Evolutionary conservation across 1,284 basidiomycete genomes (phyloP).

Genomic region (Marasmius tenuissimus): DNA sequence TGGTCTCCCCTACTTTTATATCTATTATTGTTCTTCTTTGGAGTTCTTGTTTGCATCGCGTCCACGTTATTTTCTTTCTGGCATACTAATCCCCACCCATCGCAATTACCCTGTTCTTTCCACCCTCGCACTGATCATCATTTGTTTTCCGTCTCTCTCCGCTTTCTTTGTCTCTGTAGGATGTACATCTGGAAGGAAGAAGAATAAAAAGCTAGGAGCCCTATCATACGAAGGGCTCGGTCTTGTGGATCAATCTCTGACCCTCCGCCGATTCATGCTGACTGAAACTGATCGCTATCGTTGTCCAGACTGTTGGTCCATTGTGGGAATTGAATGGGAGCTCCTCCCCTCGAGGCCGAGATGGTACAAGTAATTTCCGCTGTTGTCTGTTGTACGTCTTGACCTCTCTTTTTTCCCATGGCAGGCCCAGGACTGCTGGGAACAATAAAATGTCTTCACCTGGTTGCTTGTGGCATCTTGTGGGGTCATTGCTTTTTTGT

Average conservation of each 20-base stretch:
- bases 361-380: too few relatives aligned
- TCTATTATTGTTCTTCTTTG: not conserved
- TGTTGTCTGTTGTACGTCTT: too few relatives aligned
- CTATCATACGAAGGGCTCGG: not conserved
- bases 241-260: not conserved
- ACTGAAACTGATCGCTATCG: not conserved
- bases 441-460: too few relatives aligned
- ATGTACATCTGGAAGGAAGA: not conserved
- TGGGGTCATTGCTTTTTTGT: too few relatives aligned
- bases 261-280: not conserved
- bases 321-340: too few relatives aligned
- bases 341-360: too few relatives aligned
- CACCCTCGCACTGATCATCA: not conserved
- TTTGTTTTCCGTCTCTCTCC: not conserved
- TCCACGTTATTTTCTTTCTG: not conserved
- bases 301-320: not conserved
- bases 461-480: too few relatives aligned
- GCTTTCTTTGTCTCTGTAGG: not conserved
- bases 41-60: not conserved
- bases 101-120: not conserved
- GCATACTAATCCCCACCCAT: not conserved
- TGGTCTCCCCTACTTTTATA: not conserved
- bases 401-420: too few relatives aligned
- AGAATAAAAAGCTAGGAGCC: not conserved
- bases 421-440: too few relatives aligned